phyloP scores from a whole-genome alignment of 2,329 filamentous ascomycete species.

The Beauveria medogensis region DNA sequence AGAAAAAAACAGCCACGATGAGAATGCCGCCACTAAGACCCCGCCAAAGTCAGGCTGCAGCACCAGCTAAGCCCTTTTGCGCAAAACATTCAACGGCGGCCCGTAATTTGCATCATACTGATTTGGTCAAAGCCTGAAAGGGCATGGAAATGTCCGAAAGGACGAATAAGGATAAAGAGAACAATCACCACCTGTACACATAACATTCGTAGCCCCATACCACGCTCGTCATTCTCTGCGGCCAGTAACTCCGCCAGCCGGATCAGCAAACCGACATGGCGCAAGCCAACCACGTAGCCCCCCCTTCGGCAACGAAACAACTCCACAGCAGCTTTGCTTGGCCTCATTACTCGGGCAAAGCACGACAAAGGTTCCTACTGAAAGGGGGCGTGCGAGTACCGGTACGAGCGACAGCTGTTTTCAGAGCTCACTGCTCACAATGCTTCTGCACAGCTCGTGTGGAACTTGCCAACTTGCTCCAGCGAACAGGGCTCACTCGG shows the following conservation, averaged over 20 bases:
- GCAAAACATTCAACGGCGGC: background rate
- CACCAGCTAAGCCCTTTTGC: background rate
- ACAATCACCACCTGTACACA: too few relatives aligned
- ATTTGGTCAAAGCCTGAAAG: background rate
- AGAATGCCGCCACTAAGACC: background rate
- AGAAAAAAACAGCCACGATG: background rate
- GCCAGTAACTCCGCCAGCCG: background rate
- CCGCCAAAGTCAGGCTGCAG: background rate
- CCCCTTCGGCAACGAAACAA: background rate
- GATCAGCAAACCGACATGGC: conserved; percentile 2
- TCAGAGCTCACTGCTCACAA: background rate
- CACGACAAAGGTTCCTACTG: too few relatives aligned
- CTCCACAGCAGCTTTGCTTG: background rate
- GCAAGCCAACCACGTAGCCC: background rate
- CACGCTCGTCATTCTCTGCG: too few relatives aligned
- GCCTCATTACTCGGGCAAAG: background rate
- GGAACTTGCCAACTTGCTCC: background rate
- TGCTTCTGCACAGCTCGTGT: background rate
- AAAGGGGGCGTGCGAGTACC: background rate
- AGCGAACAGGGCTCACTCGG: background rate
- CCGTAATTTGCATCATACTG: background rate
- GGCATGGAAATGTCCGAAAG: background rate
- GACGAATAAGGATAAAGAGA: background rate
- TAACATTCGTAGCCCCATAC: too few relatives aligned
- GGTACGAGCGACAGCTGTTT: background rate